A percentile compares a stretch with the other conserved stretches of the same genome.
Evolutionary conservation across 176 grass and related monocot species (phyloP).

Genomic region (Ananas comosus): DNA sequence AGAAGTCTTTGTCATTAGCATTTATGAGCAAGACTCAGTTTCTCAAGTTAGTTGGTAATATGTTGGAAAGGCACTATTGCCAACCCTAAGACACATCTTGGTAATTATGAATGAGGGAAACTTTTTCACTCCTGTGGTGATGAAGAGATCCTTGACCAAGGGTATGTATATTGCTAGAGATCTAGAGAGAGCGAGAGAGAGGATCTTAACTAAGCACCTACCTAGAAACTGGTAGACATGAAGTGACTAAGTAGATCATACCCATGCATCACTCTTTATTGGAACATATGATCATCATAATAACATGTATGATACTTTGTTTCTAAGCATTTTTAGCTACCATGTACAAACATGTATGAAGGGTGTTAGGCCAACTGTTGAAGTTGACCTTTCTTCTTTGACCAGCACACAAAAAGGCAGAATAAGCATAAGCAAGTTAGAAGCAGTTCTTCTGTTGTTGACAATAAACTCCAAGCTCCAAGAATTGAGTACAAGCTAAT

Average conservation of each 20-base stretch:
- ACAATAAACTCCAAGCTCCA: neutral
- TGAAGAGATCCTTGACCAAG: neutral
- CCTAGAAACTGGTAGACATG: neutral
- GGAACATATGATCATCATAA: neutral
- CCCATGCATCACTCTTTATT: too few species aligned
- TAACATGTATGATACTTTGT: neutral
- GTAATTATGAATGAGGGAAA: neutral
- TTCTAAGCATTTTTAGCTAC: neutral
- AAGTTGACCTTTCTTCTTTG: neutral
- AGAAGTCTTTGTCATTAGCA: neutral
- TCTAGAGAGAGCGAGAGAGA: neutral
- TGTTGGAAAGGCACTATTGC: neutral
- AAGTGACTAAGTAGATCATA: too few species aligned
- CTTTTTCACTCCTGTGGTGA: neutral
- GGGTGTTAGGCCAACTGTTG: neutral
- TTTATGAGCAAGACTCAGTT: neutral
- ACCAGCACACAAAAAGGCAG: neutral
- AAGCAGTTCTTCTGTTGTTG: slow-evolving; percentile 1
- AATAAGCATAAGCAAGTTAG: neutral
- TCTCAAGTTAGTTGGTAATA: neutral
- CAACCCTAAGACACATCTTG: neutral
- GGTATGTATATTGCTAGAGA: neutral
- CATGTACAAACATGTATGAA: neutral
- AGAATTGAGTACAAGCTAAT: neutral
- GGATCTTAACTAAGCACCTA: neutral